Evolutionary conservation across 2,329 filamentous ascomycete species (phyloP).

Genomic region (Trichoderma atrobrunneum): DNA sequence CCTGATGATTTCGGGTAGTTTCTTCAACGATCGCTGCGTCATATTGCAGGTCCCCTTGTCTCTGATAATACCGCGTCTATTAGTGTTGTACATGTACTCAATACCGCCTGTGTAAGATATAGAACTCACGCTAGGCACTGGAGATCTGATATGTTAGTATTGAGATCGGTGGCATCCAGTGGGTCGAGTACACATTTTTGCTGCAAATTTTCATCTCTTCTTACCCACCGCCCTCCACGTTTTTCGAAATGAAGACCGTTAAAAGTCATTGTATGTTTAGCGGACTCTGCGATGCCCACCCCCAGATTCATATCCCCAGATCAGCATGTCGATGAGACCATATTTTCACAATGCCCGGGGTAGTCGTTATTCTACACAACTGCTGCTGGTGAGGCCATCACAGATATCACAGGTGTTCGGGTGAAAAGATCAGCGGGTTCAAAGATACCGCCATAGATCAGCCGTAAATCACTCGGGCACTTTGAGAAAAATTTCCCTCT

Average conservation of each 20-base stretch:
- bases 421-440: background rate
- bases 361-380: background rate
- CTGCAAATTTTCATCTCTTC: background rate
- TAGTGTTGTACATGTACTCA: background rate
- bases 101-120: background rate
- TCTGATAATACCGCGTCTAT: background rate
- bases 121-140: background rate
- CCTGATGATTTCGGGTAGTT: background rate
- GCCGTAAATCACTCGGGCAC: background rate
- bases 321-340: background rate
- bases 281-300: background rate
- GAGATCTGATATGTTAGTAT: background rate
- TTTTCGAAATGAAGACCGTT: background rate
- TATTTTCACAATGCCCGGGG: background rate
- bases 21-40: background rate
- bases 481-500: background rate
- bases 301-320: background rate
- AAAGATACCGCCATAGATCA: background rate
- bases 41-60: background rate
- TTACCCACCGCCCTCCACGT: background rate
- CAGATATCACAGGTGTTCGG: background rate
- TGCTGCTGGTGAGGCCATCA: background rate
- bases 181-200: background rate
- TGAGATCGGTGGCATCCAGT: background rate
- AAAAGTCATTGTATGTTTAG: background rate